Percentiles rank a stretch among this genome's conserved stretches.
Evolutionary conservation across 2,329 filamentous ascomycete species (phyloP).

Genomic region (Aspergillus calidoustus): DNA sequence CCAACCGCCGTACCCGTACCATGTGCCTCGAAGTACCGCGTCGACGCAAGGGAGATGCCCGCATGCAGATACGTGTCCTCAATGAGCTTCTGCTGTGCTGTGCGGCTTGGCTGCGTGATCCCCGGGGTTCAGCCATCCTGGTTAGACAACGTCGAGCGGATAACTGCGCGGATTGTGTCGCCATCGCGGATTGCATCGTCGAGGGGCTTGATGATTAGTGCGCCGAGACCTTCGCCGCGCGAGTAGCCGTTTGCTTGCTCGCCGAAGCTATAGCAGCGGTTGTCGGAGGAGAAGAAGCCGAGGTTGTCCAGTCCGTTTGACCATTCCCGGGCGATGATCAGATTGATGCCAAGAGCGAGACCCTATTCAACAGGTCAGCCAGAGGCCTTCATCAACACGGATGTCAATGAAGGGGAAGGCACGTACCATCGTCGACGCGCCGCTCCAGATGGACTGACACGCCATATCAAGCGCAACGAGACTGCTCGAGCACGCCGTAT

Average conservation of each 20-base stretch:
- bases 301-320: no score
- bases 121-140: conserved; percentile 6
- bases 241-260: conserved; percentile 1
- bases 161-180: no score
- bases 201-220: no score
- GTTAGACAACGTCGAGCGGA: no score
- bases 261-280: background rate
- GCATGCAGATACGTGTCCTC: conserved; percentile 49
- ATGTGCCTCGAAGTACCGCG: conserved; percentile 28
- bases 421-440: no score
- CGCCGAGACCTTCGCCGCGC: conserved; percentile 45
- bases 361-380: no score
- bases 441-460: conserved; percentile 23
- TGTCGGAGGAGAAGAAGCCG: background rate
- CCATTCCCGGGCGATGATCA: no score
- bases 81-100: conserved; percentile 44
- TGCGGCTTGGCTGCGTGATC: conserved; percentile 24
- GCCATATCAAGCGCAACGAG: conserved; percentile 35
- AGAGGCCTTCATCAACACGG: no score
- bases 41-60: conserved; percentile 36
- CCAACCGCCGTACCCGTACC: conserved; percentile 27
- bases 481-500: conserved; percentile 36
- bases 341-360: no score
- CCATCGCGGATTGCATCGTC: no score
- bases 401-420: no score